Evolutionary conservation across 805 yeast species (phyloP).

Genomic region (Martiniozyma abietophila): DNA sequence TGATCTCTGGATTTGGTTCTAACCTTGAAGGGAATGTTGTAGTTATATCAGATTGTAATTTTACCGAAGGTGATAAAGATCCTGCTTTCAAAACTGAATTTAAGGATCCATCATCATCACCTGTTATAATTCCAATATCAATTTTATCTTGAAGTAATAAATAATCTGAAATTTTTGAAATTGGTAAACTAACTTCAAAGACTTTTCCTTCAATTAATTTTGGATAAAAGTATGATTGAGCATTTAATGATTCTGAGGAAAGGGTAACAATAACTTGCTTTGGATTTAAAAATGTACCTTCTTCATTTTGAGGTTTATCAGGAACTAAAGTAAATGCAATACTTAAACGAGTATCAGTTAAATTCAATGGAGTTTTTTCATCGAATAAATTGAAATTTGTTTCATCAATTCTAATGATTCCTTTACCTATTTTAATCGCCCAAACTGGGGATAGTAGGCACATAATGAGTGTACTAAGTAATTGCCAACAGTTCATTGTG

Average conservation of each 20-base stretch:
- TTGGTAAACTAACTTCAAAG: conserved; percentile 11
- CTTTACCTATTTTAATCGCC: conserved; percentile 11
- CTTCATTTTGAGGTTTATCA: conserved; percentile 5
- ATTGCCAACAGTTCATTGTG: too few relatives aligned
- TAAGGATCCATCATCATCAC: conserved; percentile 17
- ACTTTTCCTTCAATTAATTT: conserved; percentile 5
- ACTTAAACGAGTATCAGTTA: conserved; percentile 12
- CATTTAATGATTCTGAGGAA: conserved; percentile 7
- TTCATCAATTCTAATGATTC: conserved; percentile 13
- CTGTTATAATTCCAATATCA: conserved; percentile 19
- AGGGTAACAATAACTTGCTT: conserved; percentile 21
- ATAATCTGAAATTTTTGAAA: conserved; percentile 18
- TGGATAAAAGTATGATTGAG: conserved; percentile 21
- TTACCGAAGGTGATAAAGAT: conserved; percentile 13
- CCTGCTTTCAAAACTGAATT: conserved; percentile 15
- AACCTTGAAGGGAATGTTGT: conserved; percentile 26
- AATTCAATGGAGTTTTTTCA: conserved; percentile 9
- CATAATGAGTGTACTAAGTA: too few relatives aligned
- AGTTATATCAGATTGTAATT: conserved; percentile 8
- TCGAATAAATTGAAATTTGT: conserved; percentile 7
- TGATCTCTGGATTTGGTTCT: conserved; percentile 51
- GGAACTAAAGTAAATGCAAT: conserved; percentile 14
- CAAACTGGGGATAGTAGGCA: neutral
- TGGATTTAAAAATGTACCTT: conserved; percentile 10
- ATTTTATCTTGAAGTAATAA: conserved; percentile 16